phyloP scores from a whole-genome alignment of 2,329 filamentous ascomycete genomes.

The Xenosphaeropsis pyriputrescens region DNA sequence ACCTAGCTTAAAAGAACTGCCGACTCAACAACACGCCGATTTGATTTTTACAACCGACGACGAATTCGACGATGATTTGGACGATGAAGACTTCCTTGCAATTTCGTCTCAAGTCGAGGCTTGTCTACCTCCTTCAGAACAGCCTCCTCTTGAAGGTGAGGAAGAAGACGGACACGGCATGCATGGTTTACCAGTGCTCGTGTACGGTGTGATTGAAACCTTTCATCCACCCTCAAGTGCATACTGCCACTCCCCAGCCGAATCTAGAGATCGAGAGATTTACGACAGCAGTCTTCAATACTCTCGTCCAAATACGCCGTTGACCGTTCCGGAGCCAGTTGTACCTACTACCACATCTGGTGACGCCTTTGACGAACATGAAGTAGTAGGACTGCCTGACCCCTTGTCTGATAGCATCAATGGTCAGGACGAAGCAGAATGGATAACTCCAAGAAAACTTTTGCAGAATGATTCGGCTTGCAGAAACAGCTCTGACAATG shows the following conservation, averaged over 20 bases:
- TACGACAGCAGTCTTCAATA: constrained; percentile 14
- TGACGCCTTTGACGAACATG: too few species aligned
- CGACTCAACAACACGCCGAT: too few species aligned
- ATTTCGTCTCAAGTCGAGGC: constrained; percentile 3
- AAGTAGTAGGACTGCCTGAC: too few species aligned
- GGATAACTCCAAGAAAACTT: too few species aligned
- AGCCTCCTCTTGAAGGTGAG: constrained; percentile 6
- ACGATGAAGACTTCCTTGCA: constrained; percentile 5
- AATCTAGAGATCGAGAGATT: constrained; percentile 7
- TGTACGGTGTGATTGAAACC: constrained; percentile 5
- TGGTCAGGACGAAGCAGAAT: too few species aligned
- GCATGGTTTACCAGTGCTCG: constrained; percentile 7
- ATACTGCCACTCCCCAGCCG: constrained; percentile 4
- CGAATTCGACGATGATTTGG: background rate
- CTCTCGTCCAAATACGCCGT: constrained; percentile 6
- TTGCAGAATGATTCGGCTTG: too few species aligned
- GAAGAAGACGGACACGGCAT: constrained; percentile 12
- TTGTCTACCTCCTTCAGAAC: background rate
- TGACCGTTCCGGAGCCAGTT: too few species aligned
- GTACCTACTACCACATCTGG: too few species aligned
- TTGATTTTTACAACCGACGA: background rate
- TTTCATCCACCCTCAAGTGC: constrained; percentile 9
- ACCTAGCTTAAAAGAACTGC: background rate
- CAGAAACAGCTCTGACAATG: too few species aligned
- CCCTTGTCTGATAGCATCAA: too few species aligned